phyloP scores from a whole-genome alignment of 2,329 filamentous ascomycete species.

The Tolypocladium tropicale region DNA sequence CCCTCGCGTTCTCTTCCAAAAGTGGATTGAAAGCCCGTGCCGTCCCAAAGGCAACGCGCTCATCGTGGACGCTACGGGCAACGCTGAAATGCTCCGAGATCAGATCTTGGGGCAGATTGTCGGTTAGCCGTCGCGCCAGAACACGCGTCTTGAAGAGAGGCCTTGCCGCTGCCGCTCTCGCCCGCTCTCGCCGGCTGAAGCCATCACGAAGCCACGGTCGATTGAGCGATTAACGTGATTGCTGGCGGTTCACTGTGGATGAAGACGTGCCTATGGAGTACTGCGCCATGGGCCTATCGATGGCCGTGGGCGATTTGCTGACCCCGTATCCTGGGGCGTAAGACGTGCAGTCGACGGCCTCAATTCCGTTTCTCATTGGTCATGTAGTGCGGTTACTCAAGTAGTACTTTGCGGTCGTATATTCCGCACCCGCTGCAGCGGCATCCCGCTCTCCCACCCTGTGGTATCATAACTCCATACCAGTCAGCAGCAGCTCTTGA shows the following conservation, averaged over 20 bases:
- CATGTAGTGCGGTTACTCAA: not conserved
- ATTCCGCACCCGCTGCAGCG: not conserved
- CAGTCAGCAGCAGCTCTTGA: not conserved
- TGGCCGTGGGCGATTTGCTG: not conserved
- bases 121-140: not conserved
- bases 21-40: not conserved
- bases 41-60: not conserved
- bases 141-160: too few relatives aligned
- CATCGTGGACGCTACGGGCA: not conserved
- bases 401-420: not conserved
- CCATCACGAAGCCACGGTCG: too few relatives aligned
- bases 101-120: not conserved
- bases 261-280: too few relatives aligned
- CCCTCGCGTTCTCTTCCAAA: not conserved
- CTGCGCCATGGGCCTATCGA: too few relatives aligned
- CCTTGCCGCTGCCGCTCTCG: too few relatives aligned
- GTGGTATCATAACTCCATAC: not conserved
- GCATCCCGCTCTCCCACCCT: not conserved
- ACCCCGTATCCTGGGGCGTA: not conserved
- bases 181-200: too few relatives aligned
- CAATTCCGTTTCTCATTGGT: not conserved
- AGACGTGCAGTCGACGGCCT: not conserved
- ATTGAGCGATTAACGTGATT: too few relatives aligned
- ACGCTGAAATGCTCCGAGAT: not conserved
- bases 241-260: too few relatives aligned